These are phyloP conservation scores for Teratosphaeria viscida DNA, from an alignment of 2,329 filamentous ascomycete genomes.

Conservation along the genomic window DNA sequence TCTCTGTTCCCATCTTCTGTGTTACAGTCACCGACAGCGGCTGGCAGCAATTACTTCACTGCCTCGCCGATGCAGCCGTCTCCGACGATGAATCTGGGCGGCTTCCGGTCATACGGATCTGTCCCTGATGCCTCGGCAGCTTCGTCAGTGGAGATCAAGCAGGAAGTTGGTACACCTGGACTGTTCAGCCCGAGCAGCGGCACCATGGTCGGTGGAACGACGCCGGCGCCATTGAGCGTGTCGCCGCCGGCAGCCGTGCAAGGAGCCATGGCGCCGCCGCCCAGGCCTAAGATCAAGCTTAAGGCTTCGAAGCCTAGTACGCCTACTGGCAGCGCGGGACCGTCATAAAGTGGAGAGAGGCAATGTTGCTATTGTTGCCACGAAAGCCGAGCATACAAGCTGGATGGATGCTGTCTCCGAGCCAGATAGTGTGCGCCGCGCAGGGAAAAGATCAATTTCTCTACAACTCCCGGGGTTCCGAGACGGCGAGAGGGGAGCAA, in stretches of 20 bases:
- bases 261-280: constrained; percentile 4
- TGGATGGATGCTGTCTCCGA: background rate
- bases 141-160: constrained; percentile 1
- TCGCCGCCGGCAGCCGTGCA: constrained; percentile 1
- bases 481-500: too few relatives aligned
- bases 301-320: constrained; percentile 2
- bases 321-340: background rate
- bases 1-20: constrained; percentile 1
- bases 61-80: constrained; percentile 4
- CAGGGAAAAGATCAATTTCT: too few relatives aligned
- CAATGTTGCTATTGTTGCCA: background rate
- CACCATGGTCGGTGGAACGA: background rate
- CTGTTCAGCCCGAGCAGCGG: background rate
- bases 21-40: constrained; percentile 5
- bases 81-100: constrained; percentile 14
- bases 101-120: constrained; percentile 13
- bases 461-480: too few relatives aligned
- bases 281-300: constrained; percentile 10
- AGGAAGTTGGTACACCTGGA: constrained; percentile 1
- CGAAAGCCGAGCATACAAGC: background rate
- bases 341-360: background rate
- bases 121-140: background rate
- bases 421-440: too few relatives aligned
- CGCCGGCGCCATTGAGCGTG: background rate
- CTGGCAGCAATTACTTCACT: constrained; percentile 6